Percentiles rank a stretch among this genome's conserved stretches.
Conservation (phyloP, 805 yeast genomes). For the Yarrowia keelungensis region DNA sequence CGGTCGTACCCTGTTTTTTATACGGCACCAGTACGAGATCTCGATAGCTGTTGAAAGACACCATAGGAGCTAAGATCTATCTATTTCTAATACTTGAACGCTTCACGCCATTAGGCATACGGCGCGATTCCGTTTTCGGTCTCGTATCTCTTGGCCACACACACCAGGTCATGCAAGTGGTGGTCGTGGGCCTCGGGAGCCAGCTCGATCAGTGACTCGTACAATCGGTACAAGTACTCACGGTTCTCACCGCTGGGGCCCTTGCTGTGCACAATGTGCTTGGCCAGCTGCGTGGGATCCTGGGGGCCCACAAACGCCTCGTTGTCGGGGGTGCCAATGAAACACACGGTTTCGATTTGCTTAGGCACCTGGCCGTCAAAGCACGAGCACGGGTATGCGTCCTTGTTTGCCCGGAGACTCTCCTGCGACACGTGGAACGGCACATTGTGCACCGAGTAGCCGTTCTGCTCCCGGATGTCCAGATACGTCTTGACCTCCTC, state of each 20-base stretch:
- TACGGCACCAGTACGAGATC: no score
- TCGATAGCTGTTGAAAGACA: no score
- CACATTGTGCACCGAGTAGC: constrained; percentile 74
- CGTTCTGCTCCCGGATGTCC: constrained; percentile 87
- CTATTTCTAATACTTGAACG: background rate
- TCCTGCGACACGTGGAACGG: constrained; percentile 60
- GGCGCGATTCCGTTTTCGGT: constrained; percentile 23
- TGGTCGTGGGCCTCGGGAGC: constrained; percentile 52
- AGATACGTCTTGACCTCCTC: constrained; percentile 68
- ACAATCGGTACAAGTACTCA: constrained; percentile 69
- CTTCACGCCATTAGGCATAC: background rate
- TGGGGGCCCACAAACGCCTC: constrained; percentile 89
- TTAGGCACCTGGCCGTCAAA: constrained; percentile 21
- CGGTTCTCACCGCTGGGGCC: constrained; percentile 87
- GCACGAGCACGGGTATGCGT: constrained; percentile 26
- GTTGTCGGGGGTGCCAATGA: constrained; percentile 83
- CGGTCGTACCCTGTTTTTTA: no score
- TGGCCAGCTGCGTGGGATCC: constrained; percentile 62
- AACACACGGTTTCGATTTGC: constrained; percentile 65
- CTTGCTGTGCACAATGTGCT: constrained; percentile 58
- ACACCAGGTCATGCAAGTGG: constrained; percentile 54
- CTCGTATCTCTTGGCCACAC: constrained; percentile 47
- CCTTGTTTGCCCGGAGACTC: constrained; percentile 33
- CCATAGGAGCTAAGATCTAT: background rate
- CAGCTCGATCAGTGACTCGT: constrained; percentile 56